A percentile compares a stretch with the other conserved stretches of the same genome.
phyloP scores from a whole-genome alignment of 1,284 basidiomycete genomes.

The Leccinum pseudoinsigne region DNA sequence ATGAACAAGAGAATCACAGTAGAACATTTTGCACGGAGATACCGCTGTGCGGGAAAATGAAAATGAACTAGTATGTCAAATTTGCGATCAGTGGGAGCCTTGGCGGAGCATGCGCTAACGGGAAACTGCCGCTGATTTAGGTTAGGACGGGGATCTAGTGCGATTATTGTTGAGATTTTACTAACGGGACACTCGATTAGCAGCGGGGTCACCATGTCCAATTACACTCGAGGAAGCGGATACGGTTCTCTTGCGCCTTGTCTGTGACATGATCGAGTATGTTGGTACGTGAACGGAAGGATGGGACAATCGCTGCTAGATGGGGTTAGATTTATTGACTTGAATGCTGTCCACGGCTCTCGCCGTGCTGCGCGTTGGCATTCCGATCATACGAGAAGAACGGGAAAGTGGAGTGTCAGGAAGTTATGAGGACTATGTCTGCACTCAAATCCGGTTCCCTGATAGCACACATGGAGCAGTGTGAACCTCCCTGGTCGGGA shows the following conservation, averaged over 20 bases:
- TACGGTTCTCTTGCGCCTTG: not conserved
- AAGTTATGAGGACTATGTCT: not conserved
- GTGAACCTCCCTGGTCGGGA: not conserved
- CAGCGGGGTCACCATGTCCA: not conserved
- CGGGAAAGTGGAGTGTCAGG: constrained; percentile 1
- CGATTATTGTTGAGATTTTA: not conserved
- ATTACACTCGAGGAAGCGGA: constrained; percentile 2
- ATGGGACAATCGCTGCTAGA: not conserved
- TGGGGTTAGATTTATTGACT: not conserved
- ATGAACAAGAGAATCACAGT: not conserved
- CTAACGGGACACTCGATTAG: constrained; percentile 1
- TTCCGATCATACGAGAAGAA: constrained; percentile 13
- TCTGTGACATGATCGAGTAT: not conserved
- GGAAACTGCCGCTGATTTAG: not conserved
- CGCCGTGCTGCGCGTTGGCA: constrained; percentile 4
- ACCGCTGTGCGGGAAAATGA: not conserved
- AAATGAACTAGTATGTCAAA: not conserved
- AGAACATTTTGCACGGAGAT: not conserved
- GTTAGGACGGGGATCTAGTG: not conserved
- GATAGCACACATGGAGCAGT: constrained; percentile 9
- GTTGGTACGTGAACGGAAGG: constrained; percentile 3
- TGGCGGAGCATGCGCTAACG: not conserved
- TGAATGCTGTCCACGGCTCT: constrained; percentile 1
- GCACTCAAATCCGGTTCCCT: not conserved
- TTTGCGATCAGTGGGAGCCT: not conserved